Base-by-base conservation (phyloP, 257 asterid genomes). In the Henckelia pumila region DNA sequence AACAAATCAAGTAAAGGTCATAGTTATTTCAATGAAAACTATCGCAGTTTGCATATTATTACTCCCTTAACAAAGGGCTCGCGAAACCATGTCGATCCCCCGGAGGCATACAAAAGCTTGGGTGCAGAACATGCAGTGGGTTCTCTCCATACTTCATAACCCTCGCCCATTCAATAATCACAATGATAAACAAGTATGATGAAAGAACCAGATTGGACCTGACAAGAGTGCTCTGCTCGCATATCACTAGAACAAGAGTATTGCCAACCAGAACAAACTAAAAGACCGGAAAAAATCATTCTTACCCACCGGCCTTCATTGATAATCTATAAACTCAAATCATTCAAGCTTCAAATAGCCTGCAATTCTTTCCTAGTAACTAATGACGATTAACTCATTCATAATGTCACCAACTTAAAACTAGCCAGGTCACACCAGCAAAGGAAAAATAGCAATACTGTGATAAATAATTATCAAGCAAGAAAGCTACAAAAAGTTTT, bases 1-100 rank as follows among this genome's bases (percentile, higher is more conserved):
- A 68, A 67, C 56, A 66, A 52, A 30, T 49, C 70, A 40, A 25
- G 55, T 16, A 76, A 19, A 53, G 63, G 69, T 19, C 49, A 33
- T 8, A 40, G 13, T 17, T 35, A 68, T 22, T 4, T 17, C 29
- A n/a, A 6, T 60, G 6, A 24, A 44, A 35, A 8, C 30, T 10
- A 62, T 14, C 10, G 0, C 25, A 55, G 7, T 22, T n/a, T 17
- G 13, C 11, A 57, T 35, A 33, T 35, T 1, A 35, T 13, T 8
- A 30, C 56, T 35, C 47, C 47, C 16, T 32, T 1, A 10, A 40
- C 50, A 14, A 13, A 2, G 47, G 47, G 47, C 47, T 40, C n/a
- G n/a, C n/a, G n/a, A n/a, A n/a, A n/a, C n/a, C 53, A 5, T 47
- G 0, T 14, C 20, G 11, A 40, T 13, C n/a, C n/a, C 13, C 50